Evolutionary conservation across 768 basidiomycete genomes (phyloP), one percentile per base, ranked within the genome.

Genomic region (Tubosaeta brunneosetosa): DNA sequence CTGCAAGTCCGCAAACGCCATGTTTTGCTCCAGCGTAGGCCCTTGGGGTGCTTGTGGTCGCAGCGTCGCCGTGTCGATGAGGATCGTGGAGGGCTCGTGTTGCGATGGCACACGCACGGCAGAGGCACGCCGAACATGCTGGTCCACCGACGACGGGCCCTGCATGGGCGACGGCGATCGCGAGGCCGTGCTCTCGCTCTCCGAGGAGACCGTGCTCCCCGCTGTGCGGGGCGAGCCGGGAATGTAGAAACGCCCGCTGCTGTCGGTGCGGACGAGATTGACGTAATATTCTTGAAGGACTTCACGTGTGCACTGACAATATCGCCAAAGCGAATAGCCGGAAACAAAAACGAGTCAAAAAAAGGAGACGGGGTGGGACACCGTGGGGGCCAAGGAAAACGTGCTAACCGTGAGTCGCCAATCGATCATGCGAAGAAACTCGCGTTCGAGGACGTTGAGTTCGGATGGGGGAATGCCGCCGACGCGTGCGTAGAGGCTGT

Each of bases 401-500:
- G 46, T 71, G 72, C 86, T 81, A 73, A 97, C 95, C 76, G 85
- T 91, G 66, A 99, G 76, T 61, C 86, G 80, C 95, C 97, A 99
- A 64, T 97, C 92, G 52, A 97, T 93, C 66, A 85, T 85, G 51
- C 77, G 77, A 47, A 97, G 81, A 69, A 99, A 94, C 70, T 97
- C 95, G 68, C 91, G 79, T 74, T 99, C 97, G 56, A 99, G 82
- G 62, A 90, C 76, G 74, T 97, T 95, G 70, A 98, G 83, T 73
- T 99, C 95, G 54, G 80, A 77, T 45, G 93, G 78, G 57, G 88
- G 84, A 66, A 97, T 92, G 51, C 97, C 97, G 61, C 97, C 97
- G 31, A 99, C 94, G 71, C 87, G 89, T 59, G 97, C 92, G 73
- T 98, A 98, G 65, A 94, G 83, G 51, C 80, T 83, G 69, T 98